Conservation (phyloP, 139 green algal genomes). For the Trebouxia sp. region DNA sequence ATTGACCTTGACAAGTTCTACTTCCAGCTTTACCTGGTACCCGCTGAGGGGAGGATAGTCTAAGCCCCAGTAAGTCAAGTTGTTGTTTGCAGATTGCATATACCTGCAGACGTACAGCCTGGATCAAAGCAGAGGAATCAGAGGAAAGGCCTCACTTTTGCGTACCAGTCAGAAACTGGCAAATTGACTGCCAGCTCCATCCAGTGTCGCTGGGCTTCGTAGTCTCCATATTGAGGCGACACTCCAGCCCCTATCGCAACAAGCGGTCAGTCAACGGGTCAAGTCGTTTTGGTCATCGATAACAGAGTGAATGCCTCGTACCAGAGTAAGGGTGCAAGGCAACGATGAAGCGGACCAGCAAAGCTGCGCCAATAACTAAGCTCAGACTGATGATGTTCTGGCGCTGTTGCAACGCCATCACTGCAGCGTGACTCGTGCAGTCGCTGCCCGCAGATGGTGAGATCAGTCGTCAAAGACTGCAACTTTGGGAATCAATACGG, state of each 20-base stretch:
- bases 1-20: no score
- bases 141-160: no score
- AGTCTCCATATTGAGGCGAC: constrained; percentile 92
- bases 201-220: constrained; percentile 98
- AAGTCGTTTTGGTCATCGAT: background rate
- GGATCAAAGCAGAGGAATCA: background rate
- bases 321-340: constrained; percentile 82
- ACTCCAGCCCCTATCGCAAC: constrained; percentile 56
- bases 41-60: constrained; percentile 97
- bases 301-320: constrained; percentile 25
- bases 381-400: background rate
- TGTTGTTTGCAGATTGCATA: constrained; percentile 49
- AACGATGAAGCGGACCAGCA: constrained; percentile 69
- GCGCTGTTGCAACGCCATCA: no score
- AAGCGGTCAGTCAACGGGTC: background rate
- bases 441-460: no score
- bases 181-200: constrained; percentile 94
- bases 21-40: constrained; percentile 91
- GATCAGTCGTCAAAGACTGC: no score
- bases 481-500: no score
- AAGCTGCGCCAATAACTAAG: constrained; percentile 25
- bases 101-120: no score
- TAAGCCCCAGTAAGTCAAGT: constrained; percentile 90
- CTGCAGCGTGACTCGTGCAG: no score
- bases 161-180: constrained; percentile 80